Base-by-base conservation (phyloP, 2,329 filamentous ascomycete species). In the Sordariomycetes sp. region DNA sequence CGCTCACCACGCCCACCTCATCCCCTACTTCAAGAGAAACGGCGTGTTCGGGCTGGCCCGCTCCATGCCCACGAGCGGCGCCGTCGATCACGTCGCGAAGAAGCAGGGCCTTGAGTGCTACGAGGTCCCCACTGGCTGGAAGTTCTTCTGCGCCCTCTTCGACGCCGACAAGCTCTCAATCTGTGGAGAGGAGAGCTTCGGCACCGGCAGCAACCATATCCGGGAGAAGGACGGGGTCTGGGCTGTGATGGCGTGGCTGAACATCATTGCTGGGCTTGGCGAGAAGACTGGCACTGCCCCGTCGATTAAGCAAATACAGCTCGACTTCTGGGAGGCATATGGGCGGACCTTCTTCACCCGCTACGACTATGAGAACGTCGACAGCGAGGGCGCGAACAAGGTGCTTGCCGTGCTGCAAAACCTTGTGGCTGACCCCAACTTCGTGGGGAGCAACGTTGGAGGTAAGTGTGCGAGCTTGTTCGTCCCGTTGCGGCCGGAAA, bases 291-390 rank as follows among this genome's bases (percentile, higher is more conserved):
- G 79, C 60, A 86, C 89, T 65, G 90, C 88, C 3, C 92, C 93
- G 55, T 96, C 89, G 76, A 97, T 99, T 75, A 89, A 89, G 69
- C 88, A 92, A 73, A 97, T 99, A 71, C 94, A 99, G 77, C 85
- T 90, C 67, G 90, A 97, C 71, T 97, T 99, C 83, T 99, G 94
- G 94, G 82, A 83, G 68, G 89, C 85, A 59, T 99, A 99, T 72
- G 94, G 94, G 68, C 91, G 94, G 60, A 97, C 92, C 35, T 99
- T 97, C 81, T 99, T 99, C 82, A 99, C 94, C 51, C 90, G 94
- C 63, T 97, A 97, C 75, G 94, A 99, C 76, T 99, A 96, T 76
- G 94, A 99, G 76, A 84, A 95, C 65, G 91, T 96, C 64, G 91
- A 96, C 76, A 88, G 86, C 53, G 90, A 93, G 10, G 92, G 89